These are phyloP conservation scores for Trypanosoma grayi DNA, from an alignment of 208 protist genomes.

Conservation along the genomic window DNA sequence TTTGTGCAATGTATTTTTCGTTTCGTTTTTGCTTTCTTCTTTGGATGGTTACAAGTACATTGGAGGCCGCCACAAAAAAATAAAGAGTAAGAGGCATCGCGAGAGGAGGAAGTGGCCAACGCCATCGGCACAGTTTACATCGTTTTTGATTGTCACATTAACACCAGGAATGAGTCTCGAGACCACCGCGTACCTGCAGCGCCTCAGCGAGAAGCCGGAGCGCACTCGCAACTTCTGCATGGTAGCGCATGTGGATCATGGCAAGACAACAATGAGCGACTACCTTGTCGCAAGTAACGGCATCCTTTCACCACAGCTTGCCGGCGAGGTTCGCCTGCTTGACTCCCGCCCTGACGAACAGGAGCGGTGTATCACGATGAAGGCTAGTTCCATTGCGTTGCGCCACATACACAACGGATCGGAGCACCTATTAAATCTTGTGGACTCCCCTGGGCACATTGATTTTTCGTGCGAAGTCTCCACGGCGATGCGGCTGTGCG, in stretches of 20 bases:
- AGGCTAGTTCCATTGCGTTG: constrained; percentile 97
- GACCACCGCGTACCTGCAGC: constrained; percentile 38
- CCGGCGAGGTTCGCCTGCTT: constrained; percentile 97
- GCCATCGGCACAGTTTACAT: no score
- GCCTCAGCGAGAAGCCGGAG: constrained; percentile 65
- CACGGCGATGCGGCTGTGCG: constrained; percentile 96
- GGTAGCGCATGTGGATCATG: constrained; percentile 98
- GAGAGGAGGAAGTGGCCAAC: no score
- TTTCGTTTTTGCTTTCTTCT: constrained; percentile 2
- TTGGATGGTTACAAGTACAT: no score
- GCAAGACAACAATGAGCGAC: constrained; percentile 99
- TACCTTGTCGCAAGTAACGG: constrained; percentile 97
- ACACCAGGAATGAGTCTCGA: constrained; percentile 43
- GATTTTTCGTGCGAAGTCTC: constrained; percentile 98
- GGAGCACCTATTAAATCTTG: constrained; percentile 95
- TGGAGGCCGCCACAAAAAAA: not conserved
- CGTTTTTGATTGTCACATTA: no score
- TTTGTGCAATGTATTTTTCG: not conserved
- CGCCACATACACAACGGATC: constrained; percentile 57
- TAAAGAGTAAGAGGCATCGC: no score
- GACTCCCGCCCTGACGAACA: constrained; percentile 97
- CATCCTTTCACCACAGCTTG: constrained; percentile 96
- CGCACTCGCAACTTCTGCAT: constrained; percentile 97
- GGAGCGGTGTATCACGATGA: constrained; percentile 99
- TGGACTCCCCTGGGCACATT: constrained; percentile 99